A percentile compares a stretch with the other conserved stretches of the same genome.
phyloP scores from a whole-genome alignment of 73 alveolate species.

The Paramecium octaurelia region DNA sequence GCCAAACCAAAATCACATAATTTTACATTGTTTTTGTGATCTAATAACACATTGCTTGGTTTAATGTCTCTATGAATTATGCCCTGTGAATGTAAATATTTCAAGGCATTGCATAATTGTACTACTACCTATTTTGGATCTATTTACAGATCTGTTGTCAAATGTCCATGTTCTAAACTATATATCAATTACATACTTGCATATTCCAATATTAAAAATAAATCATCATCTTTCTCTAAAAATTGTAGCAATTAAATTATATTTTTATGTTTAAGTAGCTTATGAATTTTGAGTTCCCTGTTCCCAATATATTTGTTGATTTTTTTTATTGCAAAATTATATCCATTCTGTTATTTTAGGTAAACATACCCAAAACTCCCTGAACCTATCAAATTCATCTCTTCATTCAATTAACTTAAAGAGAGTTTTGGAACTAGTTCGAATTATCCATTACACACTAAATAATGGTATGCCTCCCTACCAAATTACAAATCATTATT shows the following conservation, averaged over 20 bases:
- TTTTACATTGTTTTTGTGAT: constrained; percentile 39
- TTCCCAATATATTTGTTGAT: not conserved
- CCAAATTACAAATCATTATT: not conserved
- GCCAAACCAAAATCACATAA: constrained; percentile 68
- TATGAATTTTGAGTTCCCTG: not conserved
- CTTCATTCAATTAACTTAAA: not conserved
- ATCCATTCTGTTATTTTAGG: constrained; percentile 1
- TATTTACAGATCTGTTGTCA: not conserved
- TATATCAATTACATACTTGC: not conserved
- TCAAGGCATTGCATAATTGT: constrained; percentile 7
- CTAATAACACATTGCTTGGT: constrained; percentile 70
- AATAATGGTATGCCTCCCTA: not conserved
- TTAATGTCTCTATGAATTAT: constrained; percentile 67
- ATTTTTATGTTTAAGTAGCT: not conserved
- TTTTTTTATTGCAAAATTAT: constrained; percentile 17
- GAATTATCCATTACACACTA: not conserved
- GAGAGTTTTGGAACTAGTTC: not conserved
- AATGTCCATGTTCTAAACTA: not conserved
- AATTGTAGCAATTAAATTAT: not conserved
- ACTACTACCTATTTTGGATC: not conserved
- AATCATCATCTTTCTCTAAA: not conserved
- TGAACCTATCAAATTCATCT: not conserved
- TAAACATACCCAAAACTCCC: constrained; percentile 9
- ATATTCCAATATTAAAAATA: not conserved
- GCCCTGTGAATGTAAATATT: constrained; percentile 45